Base-by-base conservation (phyloP, 805 yeast genomes). In the Diddensiella transvaalensis region DNA sequence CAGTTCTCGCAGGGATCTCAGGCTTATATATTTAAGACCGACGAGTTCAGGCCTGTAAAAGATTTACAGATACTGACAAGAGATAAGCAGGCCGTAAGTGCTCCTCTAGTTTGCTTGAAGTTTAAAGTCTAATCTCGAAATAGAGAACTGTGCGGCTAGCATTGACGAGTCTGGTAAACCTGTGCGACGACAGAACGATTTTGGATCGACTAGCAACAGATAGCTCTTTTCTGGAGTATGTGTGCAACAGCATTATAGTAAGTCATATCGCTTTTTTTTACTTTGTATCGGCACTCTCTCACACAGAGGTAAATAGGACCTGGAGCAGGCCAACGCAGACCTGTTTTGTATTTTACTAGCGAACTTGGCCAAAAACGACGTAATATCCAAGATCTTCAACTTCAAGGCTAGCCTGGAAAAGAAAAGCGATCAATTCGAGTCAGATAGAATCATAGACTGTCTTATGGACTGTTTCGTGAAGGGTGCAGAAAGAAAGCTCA, bases 401-500 rank as follows among this genome's bases (percentile, higher is more conserved):
- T 55, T 67, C 47, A 59, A 57, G 43, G 57, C 55, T 64, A 15
- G 39, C 21, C 10, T n/a, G 21, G 21, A 18, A 13, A 23, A 30
- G 21, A 35, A 40, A 22, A 44, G 71, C 44, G 69, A 68, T 2
- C 62, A 76, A 4, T 87, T 86, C 70, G 77, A 74, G 63, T 50
- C 61, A 2, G 48, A 48, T 15, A 50, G 51, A 23, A 82, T 80
- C 3, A 74, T 88, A 67, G 96, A 87, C 59, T 85, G 90, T 64
- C 71, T 90, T 26, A 79, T 90, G 82, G 96, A 87, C 67, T 81
- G 90, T 60, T 89, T 88, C 62, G 96, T 89, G 36, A 85, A 85
- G 61, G 96, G 96, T 4, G 73, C 77, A 40, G 89, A 85, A 59
- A 74, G 87, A 62, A 66, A 78, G 13, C 72, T 88, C 50, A 88